These are phyloP conservation scores for Solanum acaule DNA, from an alignment of 257 asterid species.

Conservation along the genomic window DNA sequence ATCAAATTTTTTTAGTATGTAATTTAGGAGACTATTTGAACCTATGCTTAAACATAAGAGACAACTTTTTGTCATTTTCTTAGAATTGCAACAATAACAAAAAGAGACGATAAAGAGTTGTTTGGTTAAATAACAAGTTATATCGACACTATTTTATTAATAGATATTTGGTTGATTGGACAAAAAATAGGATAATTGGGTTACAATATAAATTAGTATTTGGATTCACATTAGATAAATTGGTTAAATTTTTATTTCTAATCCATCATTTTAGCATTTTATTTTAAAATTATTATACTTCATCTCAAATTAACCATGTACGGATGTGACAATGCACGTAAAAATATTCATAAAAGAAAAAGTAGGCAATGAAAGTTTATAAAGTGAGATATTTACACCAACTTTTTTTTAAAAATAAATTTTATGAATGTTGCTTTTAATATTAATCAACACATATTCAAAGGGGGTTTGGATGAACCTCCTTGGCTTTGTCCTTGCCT, in stretches of 20 bases:
- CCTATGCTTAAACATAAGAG: not conserved
- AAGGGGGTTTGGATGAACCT: too few species aligned
- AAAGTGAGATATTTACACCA: not conserved
- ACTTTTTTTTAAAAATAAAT: rapidly evolving
- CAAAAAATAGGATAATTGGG: not conserved
- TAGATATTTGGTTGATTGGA: not conserved
- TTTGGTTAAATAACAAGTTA: not conserved
- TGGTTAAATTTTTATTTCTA: not conserved
- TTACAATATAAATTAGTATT: not conserved
- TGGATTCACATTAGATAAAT: not conserved
- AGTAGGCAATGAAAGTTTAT: not conserved
- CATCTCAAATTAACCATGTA: not conserved
- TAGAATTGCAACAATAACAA: not conserved
- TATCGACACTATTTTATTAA: not conserved
- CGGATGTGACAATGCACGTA: not conserved
- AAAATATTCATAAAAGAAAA: not conserved
- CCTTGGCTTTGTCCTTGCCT: not conserved
- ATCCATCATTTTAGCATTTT: not conserved
- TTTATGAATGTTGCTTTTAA: too few species aligned
- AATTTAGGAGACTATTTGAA: not conserved
- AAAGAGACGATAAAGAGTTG: not conserved
- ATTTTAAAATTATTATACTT: too few species aligned
- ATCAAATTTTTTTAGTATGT: not conserved
- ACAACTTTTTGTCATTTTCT: not conserved
- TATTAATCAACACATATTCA: too few species aligned